These are phyloP conservation scores for Panaeolus cyanescens DNA, from an alignment of 768 basidiomycete species.

Conservation along the genomic window DNA sequence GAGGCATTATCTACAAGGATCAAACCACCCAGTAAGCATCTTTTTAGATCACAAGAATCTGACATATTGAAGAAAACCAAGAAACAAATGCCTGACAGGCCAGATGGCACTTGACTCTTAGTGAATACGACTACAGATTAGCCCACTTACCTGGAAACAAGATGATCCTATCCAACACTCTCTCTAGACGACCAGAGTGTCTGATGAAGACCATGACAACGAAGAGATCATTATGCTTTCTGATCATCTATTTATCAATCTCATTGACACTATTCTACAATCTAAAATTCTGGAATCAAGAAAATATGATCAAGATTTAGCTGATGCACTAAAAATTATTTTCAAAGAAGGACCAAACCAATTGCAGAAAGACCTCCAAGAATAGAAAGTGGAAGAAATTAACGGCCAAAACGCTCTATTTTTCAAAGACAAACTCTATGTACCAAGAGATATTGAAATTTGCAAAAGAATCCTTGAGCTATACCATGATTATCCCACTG, in stretches of 20 bases:
- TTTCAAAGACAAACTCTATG: constrained; percentile 6
- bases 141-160: constrained; percentile 30
- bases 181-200: constrained; percentile 14
- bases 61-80: too few species aligned
- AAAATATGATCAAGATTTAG: neutral
- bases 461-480: neutral
- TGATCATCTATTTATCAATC: neutral
- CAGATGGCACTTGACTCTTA: constrained; percentile 37
- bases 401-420: neutral
- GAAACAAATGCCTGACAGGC: constrained; percentile 31
- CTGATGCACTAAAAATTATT: neutral
- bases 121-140: constrained; percentile 33
- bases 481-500: constrained; percentile 8
- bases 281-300: neutral
- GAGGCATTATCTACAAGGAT: constrained; percentile 24
- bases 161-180: constrained; percentile 24
- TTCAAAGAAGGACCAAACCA: neutral
- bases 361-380: neutral
- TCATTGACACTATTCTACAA: neutral
- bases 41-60: too few species aligned
- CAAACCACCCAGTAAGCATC: too few species aligned
- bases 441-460: constrained; percentile 4
- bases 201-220: too few species aligned
- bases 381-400: neutral
- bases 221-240: neutral